A percentile compares a stretch with the other conserved stretches of the same genome.
Evolutionary conservation across 2,329 filamentous ascomycete species (phyloP).

Genomic region (Neopestalotiopsis clavispora): DNA sequence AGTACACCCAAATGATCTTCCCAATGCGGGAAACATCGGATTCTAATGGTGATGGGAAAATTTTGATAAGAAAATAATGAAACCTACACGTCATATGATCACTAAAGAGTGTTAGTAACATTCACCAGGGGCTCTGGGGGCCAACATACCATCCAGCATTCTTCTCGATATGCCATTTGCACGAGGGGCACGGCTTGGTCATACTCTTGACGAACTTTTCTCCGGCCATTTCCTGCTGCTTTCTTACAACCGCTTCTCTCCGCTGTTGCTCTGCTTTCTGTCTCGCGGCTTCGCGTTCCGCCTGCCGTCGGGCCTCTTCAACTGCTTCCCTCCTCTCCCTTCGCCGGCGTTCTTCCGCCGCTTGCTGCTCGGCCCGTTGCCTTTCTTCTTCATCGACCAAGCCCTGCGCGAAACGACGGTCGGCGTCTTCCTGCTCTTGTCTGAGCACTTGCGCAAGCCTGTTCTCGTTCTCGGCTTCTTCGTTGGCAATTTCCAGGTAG

Average conservation of each 20-base stretch:
- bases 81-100: slow-evolving; percentile 27
- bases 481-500: no score
- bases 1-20: background rate
- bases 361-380: no score
- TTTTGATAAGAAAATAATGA: background rate
- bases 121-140: background rate
- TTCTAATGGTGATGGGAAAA: background rate
- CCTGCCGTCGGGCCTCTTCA: background rate
- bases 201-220: slow-evolving; percentile 18
- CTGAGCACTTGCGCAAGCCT: no score
- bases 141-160: slow-evolving; percentile 24
- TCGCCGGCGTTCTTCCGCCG: no score
- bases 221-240: slow-evolving; percentile 21
- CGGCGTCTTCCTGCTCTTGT: no score
- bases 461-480: no score
- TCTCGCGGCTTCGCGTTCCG: background rate
- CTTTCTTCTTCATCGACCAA: no score
- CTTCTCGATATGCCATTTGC: slow-evolving; percentile 26
- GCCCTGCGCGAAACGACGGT: no score
- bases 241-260: slow-evolving; percentile 8
- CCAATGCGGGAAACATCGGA: background rate
- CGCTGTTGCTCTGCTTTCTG: background rate
- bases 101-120: slow-evolving; percentile 16
- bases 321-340: no score
- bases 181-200: slow-evolving; percentile 25